Base-by-base conservation (phyloP, 2,329 filamentous ascomycete species). In the Myriosclerotinia curreyana region DNA sequence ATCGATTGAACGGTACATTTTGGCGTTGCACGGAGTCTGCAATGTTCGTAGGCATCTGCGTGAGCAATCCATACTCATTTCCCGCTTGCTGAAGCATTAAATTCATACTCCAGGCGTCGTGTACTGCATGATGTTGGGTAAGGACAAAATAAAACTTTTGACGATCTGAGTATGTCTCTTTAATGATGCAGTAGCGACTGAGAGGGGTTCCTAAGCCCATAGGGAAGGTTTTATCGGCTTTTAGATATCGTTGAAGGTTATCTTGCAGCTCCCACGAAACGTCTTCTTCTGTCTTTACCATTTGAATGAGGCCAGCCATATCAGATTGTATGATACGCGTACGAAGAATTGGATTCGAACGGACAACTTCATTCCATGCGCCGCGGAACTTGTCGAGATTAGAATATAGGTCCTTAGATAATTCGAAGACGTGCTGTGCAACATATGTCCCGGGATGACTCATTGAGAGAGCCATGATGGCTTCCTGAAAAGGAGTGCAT, bases 51-150 rank as follows among this genome's bases (percentile, higher is more conserved):
- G 67, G 20, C 69, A 64, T 5, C 70, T 69, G 0, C 66, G 54
- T 38, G 65, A 69, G 14, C 67, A 68, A 34, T 36, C 12, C 25
- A 25, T 54, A 62, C n/a, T 62, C 60, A 8, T 60, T 60, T 7
- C 67, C 64, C 20, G 73, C 66, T 44, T 67, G 0, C 1, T 76
- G 71, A 72, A 67, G 77, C 76, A 9, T 75, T 73, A 1, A 66
- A 64, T 25, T 77, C 75, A 59, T 82, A 76, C 78, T 79, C 82
- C 82, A 84, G 20, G 82, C 82, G 56, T 85, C 82, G 65, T 85
- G 85, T 0, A 84, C 70, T 5, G 79, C 80, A 67, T 85, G 83
- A 66, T 85, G 82, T 82, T 81, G 80, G 1, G 80, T 81, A 65
- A 82, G 72, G n/a, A 84, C 78, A 65, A 84, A 83, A 68, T 76